Conservation (phyloP, 805 yeast genomes). For the Candida methanosorbosa region DNA sequence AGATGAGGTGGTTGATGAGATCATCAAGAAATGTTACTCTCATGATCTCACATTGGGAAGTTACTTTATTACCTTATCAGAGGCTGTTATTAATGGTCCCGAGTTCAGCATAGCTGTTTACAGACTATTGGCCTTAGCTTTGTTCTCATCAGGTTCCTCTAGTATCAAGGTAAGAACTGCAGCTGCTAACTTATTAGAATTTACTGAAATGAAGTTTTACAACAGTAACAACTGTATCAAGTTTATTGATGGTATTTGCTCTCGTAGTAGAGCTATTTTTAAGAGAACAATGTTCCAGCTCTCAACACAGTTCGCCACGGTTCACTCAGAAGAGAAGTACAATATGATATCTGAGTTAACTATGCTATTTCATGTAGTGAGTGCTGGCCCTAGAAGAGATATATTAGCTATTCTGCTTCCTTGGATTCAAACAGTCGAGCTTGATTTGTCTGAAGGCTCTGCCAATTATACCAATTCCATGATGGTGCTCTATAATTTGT, state of each 20-base stretch:
- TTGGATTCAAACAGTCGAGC: constrained; percentile 82
- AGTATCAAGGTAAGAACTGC: constrained; percentile 56
- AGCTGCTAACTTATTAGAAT: constrained; percentile 64
- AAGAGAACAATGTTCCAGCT: constrained; percentile 78
- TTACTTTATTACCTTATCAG: constrained; percentile 66
- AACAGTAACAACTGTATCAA: constrained; percentile 45
- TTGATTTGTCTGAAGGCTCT: constrained; percentile 29
- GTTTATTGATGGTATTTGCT: constrained; percentile 63
- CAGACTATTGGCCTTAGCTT: constrained; percentile 65
- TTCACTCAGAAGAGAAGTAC: constrained; percentile 51
- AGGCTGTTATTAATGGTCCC: constrained; percentile 45
- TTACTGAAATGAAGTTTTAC: constrained; percentile 53
- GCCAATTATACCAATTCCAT: constrained; percentile 31
- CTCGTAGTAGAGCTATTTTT: constrained; percentile 73
- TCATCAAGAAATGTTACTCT: constrained; percentile 64
- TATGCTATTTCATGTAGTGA: constrained; percentile 54
- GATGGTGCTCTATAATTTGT: constrained; percentile 73
- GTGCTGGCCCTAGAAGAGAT: constrained; percentile 59
- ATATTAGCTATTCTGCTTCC: constrained; percentile 75
- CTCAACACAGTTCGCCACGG: constrained; percentile 60
- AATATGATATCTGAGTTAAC: constrained; percentile 66
- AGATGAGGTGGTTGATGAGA: constrained; percentile 43
- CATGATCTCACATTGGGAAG: constrained; percentile 49
- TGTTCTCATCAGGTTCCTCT: constrained; percentile 73
- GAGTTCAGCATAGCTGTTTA: constrained; percentile 44